Evolutionary conservation across 2,329 filamentous ascomycete genomes (phyloP).

Genomic region (Curvularia sp.): DNA sequence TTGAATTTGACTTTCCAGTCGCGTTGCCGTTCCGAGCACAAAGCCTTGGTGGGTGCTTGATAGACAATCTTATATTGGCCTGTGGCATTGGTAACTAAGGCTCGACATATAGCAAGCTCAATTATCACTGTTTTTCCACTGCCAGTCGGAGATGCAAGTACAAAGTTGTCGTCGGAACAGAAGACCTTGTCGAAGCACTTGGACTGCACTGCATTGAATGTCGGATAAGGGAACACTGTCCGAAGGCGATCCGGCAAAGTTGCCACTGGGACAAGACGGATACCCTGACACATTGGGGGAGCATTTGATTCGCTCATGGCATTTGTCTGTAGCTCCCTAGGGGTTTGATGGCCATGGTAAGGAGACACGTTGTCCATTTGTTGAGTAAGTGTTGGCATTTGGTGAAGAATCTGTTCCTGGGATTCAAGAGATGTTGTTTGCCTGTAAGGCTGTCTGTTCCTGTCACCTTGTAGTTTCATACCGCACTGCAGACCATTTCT

Average conservation of each 20-base stretch:
- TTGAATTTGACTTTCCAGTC: constrained; percentile 82
- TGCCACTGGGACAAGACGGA: constrained; percentile 64
- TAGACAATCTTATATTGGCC: constrained; percentile 82
- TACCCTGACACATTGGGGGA: constrained; percentile 61
- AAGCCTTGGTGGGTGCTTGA: constrained; percentile 81
- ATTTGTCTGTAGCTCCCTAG: not conserved
- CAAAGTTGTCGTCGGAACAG: constrained; percentile 73
- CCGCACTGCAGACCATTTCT: not conserved
- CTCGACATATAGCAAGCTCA: constrained; percentile 80
- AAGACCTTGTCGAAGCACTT: constrained; percentile 75
- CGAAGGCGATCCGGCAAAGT: constrained; percentile 73
- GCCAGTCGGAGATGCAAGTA: constrained; percentile 81
- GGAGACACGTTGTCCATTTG: not conserved
- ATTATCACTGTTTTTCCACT: constrained; percentile 85
- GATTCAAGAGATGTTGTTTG: not conserved
- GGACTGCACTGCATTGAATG: constrained; percentile 85
- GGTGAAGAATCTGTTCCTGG: not conserved
- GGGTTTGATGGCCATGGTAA: not conserved
- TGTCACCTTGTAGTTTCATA: not conserved
- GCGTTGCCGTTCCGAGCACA: constrained; percentile 76
- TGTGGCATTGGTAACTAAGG: constrained; percentile 63
- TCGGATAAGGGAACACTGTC: constrained; percentile 72
- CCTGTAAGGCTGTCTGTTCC: constrained; percentile 1
- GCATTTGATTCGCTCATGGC: constrained; percentile 8
- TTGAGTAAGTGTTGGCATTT: not conserved